Conservation (phyloP, 805 yeast species). For the Clavispora phyllophila region DNA sequence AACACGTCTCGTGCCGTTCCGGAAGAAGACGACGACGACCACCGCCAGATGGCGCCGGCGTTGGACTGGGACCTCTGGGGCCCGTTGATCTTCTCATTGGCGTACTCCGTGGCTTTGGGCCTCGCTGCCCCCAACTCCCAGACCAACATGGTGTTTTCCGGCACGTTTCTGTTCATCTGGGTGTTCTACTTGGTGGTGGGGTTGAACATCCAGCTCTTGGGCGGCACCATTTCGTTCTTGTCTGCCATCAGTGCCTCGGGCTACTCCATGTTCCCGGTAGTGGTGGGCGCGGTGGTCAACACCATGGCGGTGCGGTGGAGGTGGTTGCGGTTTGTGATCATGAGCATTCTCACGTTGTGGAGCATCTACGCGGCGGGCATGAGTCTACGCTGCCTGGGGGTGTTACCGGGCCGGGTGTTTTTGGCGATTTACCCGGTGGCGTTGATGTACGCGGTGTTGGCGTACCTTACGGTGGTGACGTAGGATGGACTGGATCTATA, state of each 20-base stretch:
- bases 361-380: conserved; percentile 58
- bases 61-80: conserved; percentile 70
- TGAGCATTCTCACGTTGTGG: conserved; percentile 50
- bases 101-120: conserved; percentile 50
- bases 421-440: conserved; percentile 65
- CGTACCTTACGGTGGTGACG: conserved; percentile 64
- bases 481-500: conserved; percentile 17
- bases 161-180: conserved; percentile 63
- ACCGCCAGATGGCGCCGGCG: conserved; percentile 3
- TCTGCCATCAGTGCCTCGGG: conserved; percentile 69
- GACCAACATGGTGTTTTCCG: conserved; percentile 54
- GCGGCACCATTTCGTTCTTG: conserved; percentile 59
- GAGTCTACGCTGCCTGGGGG: conserved; percentile 62
- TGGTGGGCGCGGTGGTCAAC: conserved; percentile 47
- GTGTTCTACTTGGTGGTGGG: conserved; percentile 56
- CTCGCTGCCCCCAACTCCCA: conserved; percentile 39
- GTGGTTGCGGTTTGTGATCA: conserved; percentile 44
- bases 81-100: conserved; percentile 57
- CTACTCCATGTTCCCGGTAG: conserved; percentile 63
- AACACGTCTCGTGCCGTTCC: conserved; percentile 24
- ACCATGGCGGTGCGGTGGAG: conserved; percentile 42
- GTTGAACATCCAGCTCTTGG: conserved; percentile 57
- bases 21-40: conserved; percentile 13
- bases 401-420: conserved; percentile 53
- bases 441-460: conserved; percentile 54